Percentiles rank a stretch among this genome's conserved stretches.
Conservation (phyloP, 306 rosid species). For the Carpinus fangiana region DNA sequence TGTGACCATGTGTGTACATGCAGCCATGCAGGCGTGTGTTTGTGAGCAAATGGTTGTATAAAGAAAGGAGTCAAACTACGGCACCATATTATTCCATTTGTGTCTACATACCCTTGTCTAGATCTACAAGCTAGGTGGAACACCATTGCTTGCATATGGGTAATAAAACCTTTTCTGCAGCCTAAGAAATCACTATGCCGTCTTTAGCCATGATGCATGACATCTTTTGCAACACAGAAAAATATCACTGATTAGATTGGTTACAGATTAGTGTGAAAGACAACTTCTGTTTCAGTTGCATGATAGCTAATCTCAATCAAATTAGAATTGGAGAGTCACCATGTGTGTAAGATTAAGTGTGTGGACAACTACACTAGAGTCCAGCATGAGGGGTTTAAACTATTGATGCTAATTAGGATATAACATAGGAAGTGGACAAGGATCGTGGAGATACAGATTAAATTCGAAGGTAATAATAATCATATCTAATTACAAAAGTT, state of each 20-base stretch:
- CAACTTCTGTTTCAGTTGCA: neutral
- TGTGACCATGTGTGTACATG: too few relatives aligned
- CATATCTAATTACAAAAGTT: too few relatives aligned
- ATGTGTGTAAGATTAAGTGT: neutral
- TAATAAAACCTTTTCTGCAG: neutral
- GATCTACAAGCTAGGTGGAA: neutral
- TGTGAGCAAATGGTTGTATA: neutral
- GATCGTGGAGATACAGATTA: neutral
- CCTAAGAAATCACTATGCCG: neutral
- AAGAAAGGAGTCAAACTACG: neutral
- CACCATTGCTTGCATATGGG: neutral
- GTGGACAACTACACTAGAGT: neutral
- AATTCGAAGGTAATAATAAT: neutral
- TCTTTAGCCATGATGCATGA: neutral
- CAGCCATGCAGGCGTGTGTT: too few relatives aligned
- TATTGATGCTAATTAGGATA: neutral
- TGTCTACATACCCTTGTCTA: neutral
- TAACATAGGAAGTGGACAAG: neutral
- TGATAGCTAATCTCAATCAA: neutral
- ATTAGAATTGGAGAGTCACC: neutral
- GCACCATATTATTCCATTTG: neutral
- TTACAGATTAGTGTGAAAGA: neutral
- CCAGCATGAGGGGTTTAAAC: neutral
- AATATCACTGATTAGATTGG: neutral
- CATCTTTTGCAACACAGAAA: neutral